Percentiles rank a stretch among this genome's conserved stretches.
These are phyloP conservation scores for Bolboschoenoplectus hybrid DNA, from an alignment of 202 grass and related monocot species.

Conservation along the genomic window DNA sequence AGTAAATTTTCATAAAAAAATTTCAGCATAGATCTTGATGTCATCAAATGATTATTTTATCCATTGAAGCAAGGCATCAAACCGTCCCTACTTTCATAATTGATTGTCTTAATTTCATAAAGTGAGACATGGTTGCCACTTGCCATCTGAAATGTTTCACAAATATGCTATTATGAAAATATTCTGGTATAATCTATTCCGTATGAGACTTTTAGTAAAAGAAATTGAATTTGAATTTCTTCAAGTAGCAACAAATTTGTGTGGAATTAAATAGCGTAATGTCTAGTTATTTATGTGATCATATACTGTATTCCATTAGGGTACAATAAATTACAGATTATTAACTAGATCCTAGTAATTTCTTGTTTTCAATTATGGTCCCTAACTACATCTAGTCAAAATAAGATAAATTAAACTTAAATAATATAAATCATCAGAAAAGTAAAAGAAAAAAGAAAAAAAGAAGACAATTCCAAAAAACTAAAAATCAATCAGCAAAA, in stretches of 20 bases:
- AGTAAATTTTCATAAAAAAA: too few species aligned
- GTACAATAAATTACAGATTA: not conserved
- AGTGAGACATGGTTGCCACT: not conserved
- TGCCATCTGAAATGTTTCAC: not conserved
- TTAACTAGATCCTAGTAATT: not conserved
- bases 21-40: too few species aligned
- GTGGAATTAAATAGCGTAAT: not conserved
- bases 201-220: not conserved
- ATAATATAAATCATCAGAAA: not conserved
- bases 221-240: conserved; percentile 12
- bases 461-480: not conserved
- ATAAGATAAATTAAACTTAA: not conserved
- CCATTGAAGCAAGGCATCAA: too few species aligned
- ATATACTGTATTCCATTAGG: not conserved
- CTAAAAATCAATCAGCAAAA: conserved; percentile 14
- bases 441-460: too few species aligned
- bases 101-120: not conserved
- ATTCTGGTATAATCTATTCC: too few species aligned
- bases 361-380: not conserved
- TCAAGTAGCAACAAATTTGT: not conserved
- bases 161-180: too few species aligned
- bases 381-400: not conserved
- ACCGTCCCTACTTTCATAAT: too few species aligned
- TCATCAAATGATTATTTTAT: too few species aligned
- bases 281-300: not conserved